Evolutionary conservation across 31 red algal genomes (phyloP).

Genomic region (Odonthalia washingtoniensis): DNA sequence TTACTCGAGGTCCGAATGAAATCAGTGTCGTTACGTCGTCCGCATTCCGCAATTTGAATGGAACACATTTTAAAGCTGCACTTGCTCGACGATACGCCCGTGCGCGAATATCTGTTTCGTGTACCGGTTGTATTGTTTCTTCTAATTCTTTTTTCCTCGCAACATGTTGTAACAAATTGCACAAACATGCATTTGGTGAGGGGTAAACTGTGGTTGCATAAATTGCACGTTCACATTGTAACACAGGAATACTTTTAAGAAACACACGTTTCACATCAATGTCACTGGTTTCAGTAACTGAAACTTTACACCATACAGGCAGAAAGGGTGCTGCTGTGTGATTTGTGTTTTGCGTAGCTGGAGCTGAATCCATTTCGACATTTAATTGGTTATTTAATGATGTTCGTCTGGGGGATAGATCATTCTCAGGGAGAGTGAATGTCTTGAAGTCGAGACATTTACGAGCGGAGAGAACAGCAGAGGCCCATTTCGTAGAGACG

Average conservation of each 20-base stretch:
- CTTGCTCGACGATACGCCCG: slow-evolving; percentile 63
- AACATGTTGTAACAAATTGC: slow-evolving; percentile 26
- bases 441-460: background rate
- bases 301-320: slow-evolving; percentile 43
- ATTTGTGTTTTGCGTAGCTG: background rate
- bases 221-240: slow-evolving; percentile 48
- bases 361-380: background rate
- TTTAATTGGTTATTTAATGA: slow-evolving; percentile 11
- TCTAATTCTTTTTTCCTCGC: slow-evolving; percentile 38
- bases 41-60: slow-evolving; percentile 47
- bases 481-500: slow-evolving; percentile 39
- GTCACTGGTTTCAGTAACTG: slow-evolving; percentile 8
- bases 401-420: background rate
- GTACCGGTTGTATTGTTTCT: background rate
- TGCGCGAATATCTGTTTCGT: slow-evolving; percentile 54
- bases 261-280: slow-evolving; percentile 11
- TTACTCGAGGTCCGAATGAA: slow-evolving; percentile 53
- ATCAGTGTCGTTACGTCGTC: slow-evolving; percentile 50
- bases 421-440: slow-evolving; percentile 1
- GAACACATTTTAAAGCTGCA: slow-evolving; percentile 69
- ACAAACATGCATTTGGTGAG: slow-evolving; percentile 38
- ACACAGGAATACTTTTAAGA: slow-evolving; percentile 23
- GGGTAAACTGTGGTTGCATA: slow-evolving; percentile 22
- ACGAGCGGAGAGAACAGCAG: slow-evolving; percentile 5
- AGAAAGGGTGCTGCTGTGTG: background rate